Evolutionary conservation across 805 yeast species (phyloP).

Genomic region (Myxozyma geophila): DNA sequence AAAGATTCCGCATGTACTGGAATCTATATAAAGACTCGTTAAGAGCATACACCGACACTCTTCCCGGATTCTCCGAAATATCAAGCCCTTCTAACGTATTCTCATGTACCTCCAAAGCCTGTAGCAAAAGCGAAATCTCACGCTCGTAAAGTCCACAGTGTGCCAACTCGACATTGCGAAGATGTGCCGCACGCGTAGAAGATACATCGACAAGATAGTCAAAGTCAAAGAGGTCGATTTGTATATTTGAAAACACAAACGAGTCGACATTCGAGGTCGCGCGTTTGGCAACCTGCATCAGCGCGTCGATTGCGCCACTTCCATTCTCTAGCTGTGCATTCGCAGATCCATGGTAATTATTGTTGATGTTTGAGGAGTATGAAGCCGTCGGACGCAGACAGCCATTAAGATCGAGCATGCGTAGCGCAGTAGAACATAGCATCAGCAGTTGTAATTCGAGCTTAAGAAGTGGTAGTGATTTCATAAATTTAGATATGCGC

Average conservation of each 20-base stretch:
- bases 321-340: slow-evolving; percentile 20
- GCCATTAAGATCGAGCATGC: slow-evolving; percentile 32
- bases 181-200: slow-evolving; percentile 30
- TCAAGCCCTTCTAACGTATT: slow-evolving; percentile 37
- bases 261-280: slow-evolving; percentile 35
- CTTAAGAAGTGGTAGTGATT: slow-evolving; percentile 25
- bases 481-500: slow-evolving; percentile 34
- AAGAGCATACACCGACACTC: slow-evolving; percentile 35
- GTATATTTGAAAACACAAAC: slow-evolving; percentile 33
- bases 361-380: background rate
- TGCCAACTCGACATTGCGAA: slow-evolving; percentile 35
- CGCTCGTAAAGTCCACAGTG: slow-evolving; percentile 38
- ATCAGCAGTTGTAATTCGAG: slow-evolving; percentile 35
- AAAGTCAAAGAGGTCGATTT: slow-evolving; percentile 30
- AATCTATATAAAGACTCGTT: slow-evolving; percentile 35
- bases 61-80: slow-evolving; percentile 39
- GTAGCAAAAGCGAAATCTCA: slow-evolving; percentile 36
- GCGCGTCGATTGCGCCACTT: slow-evolving; percentile 32
- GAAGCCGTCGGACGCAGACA: slow-evolving; percentile 20
- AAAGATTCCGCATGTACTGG: slow-evolving; percentile 30
- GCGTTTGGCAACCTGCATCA: slow-evolving; percentile 35
- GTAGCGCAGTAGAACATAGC: slow-evolving; percentile 34
- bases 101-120: slow-evolving; percentile 38
- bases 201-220: slow-evolving; percentile 35
- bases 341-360: too few relatives aligned